These are phyloP conservation scores for Globisporangium paddicum DNA, from an alignment of 352 stramenopile genomes.

Conservation along the genomic window DNA sequence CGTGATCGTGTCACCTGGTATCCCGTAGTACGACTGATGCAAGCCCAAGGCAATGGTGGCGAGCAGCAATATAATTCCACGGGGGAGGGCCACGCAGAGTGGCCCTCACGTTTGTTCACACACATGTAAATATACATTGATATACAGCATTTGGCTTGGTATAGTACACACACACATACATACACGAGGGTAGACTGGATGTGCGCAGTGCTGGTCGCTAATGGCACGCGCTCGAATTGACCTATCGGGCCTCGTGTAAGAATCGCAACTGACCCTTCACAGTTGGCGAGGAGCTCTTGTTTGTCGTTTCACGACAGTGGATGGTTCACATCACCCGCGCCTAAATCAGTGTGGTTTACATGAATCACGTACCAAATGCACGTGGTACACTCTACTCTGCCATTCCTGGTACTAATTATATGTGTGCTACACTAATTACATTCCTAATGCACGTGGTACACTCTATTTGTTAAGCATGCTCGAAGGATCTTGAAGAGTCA, in stretches of 20 bases:
- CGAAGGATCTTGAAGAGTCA: constrained; percentile 3
- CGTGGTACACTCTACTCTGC: background rate
- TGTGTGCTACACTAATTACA: constrained; percentile 10
- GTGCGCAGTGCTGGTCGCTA: background rate
- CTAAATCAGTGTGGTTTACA: constrained; percentile 10
- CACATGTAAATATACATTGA: constrained; percentile 9
- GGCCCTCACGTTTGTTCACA: background rate
- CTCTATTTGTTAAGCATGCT: background rate
- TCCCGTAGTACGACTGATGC: constrained; percentile 79
- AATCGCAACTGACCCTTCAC: constrained; percentile 18
- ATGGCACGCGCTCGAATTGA: background rate
- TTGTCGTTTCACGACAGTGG: constrained; percentile 3
- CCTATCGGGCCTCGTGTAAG: constrained; percentile 9
- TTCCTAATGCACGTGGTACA: background rate
- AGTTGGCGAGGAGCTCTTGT: background rate
- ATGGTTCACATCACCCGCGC: constrained; percentile 16
- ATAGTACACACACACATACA: background rate
- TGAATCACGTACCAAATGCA: background rate
- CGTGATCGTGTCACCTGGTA: constrained; percentile 61
- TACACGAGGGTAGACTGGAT: background rate
- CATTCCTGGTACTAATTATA: background rate
- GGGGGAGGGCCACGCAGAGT: constrained; percentile 12
- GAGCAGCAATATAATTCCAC: constrained; percentile 69
- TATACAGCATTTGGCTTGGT: too few species aligned
- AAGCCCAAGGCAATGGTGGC: constrained; percentile 76